phyloP scores from a whole-genome alignment of 176 grass and related monocot species.

The Rhynchospora tenuis region DNA sequence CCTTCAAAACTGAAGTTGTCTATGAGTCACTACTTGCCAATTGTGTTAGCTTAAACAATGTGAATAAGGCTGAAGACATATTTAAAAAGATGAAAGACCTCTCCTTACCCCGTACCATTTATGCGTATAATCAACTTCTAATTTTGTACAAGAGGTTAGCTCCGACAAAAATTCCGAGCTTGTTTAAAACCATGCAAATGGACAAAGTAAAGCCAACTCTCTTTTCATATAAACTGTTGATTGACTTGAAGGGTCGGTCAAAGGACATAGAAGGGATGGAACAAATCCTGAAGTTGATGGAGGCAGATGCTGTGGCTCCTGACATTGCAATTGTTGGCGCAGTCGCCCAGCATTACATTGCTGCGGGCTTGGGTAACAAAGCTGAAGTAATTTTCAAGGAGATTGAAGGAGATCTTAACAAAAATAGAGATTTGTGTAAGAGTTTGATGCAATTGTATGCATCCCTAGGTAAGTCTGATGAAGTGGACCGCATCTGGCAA shows the following conservation, averaged over 20 bases:
- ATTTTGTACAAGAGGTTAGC: slow-evolving; percentile 57
- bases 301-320: slow-evolving; percentile 41
- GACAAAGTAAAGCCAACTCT: slow-evolving; percentile 48
- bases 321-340: slow-evolving; percentile 24
- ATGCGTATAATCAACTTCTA: slow-evolving; percentile 68
- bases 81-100: slow-evolving; percentile 69
- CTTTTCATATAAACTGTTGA: slow-evolving; percentile 68
- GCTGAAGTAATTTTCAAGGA: slow-evolving; percentile 44
- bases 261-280: slow-evolving; percentile 67
- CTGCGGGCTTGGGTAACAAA: slow-evolving; percentile 45
- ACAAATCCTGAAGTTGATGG: slow-evolving; percentile 46
- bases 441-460: slow-evolving; percentile 66
- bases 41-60: slow-evolving; percentile 38
- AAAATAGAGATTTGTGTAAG: slow-evolving; percentile 31
- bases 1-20: slow-evolving; percentile 49
- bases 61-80: slow-evolving; percentile 56
- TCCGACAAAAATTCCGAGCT: slow-evolving; percentile 39
- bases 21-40: slow-evolving; percentile 58
- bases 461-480: slow-evolving; percentile 39
- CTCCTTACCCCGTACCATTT: slow-evolving; percentile 44
- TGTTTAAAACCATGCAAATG: slow-evolving; percentile 63
- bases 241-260: slow-evolving; percentile 56
- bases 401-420: slow-evolving; percentile 43
- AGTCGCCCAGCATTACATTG: slow-evolving; percentile 49
- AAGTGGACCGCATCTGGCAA: slow-evolving; percentile 61